Percentiles rank a stretch among this genome's conserved stretches.
Conservation (phyloP, 192 early-diverging fungal genomes). For the Dissophora ornata region DNA sequence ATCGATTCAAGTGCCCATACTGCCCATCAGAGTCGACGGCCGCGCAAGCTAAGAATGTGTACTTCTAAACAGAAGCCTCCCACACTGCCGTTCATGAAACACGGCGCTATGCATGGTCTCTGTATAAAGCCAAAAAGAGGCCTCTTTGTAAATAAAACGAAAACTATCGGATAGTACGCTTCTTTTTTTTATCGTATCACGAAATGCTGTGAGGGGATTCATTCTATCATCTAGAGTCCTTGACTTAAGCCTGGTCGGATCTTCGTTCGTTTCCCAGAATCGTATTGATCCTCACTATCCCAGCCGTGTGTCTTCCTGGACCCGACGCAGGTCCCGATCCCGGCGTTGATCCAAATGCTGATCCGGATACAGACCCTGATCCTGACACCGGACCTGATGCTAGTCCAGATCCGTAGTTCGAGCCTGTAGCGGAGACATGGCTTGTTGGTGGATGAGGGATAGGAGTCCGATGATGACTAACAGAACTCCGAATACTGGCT, state of each 20-base stretch:
- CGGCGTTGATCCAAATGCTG: not conserved
- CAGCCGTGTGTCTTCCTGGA: constrained; percentile 3
- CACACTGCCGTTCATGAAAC: not conserved
- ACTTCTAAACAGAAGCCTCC: constrained; percentile 68
- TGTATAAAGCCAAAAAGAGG: too few relatives aligned
- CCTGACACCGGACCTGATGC: not conserved
- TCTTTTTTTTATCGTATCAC: too few relatives aligned
- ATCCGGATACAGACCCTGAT: not conserved
- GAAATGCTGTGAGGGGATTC: too few relatives aligned
- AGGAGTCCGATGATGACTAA: constrained; percentile 9
- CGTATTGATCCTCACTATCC: constrained; percentile 27
- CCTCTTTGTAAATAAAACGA: too few relatives aligned
- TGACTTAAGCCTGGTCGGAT: constrained; percentile 32
- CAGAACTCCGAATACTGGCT: constrained; percentile 30
- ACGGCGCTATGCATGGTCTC: too few relatives aligned
- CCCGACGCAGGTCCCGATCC: not conserved
- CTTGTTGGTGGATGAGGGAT: constrained; percentile 13
- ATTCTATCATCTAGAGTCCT: too few relatives aligned
- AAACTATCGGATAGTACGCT: too few relatives aligned
- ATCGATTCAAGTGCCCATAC: constrained; percentile 97
- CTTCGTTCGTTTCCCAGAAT: constrained; percentile 17
- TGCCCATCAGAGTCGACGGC: constrained; percentile 90
- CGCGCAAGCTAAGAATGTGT: constrained; percentile 79
- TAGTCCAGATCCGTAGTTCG: not conserved
- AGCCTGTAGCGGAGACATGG: constrained; percentile 5